Evolutionary conservation across 768 basidiomycete genomes (phyloP).

Genomic region (Pleurotus pulmonarius): DNA sequence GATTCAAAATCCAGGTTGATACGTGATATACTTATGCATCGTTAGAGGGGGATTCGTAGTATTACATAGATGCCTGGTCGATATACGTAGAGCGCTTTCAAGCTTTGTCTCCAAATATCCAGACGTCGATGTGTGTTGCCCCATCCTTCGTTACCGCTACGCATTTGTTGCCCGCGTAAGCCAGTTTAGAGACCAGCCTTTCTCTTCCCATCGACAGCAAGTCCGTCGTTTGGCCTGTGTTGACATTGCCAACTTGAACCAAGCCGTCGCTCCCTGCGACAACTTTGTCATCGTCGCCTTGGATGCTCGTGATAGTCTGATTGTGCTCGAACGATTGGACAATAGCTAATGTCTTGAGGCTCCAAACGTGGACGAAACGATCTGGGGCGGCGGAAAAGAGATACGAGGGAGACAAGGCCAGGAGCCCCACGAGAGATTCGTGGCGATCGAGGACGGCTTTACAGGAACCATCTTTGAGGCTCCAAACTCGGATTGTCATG

Average conservation of each 20-base stretch:
- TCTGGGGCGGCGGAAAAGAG: conserved; percentile 1
- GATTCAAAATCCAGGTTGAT: too few relatives aligned
- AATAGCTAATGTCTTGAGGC: background rate
- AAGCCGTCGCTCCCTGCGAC: conserved; percentile 3
- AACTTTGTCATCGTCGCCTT: conserved; percentile 1
- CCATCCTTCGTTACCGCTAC: background rate
- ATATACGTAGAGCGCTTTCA: too few relatives aligned
- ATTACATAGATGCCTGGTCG: too few relatives aligned
- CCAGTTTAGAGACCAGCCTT: background rate
- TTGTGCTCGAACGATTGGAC: background rate
- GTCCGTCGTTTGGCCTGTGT: background rate
- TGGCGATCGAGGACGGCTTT: background rate
- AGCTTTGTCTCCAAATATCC: background rate
- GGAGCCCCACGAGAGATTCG: background rate
- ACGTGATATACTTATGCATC: too few relatives aligned
- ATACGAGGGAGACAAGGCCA: background rate
- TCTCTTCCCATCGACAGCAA: background rate
- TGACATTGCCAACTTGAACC: background rate
- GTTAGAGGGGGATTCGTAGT: too few relatives aligned
- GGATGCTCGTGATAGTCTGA: background rate
- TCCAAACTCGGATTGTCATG: conserved; percentile 12
- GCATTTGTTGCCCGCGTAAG: background rate
- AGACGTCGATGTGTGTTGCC: background rate
- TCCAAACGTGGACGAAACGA: background rate
- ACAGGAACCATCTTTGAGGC: conserved; percentile 1